phyloP scores from a whole-genome alignment of 805 yeast species.

The Hanseniaspora jakobsenii region DNA sequence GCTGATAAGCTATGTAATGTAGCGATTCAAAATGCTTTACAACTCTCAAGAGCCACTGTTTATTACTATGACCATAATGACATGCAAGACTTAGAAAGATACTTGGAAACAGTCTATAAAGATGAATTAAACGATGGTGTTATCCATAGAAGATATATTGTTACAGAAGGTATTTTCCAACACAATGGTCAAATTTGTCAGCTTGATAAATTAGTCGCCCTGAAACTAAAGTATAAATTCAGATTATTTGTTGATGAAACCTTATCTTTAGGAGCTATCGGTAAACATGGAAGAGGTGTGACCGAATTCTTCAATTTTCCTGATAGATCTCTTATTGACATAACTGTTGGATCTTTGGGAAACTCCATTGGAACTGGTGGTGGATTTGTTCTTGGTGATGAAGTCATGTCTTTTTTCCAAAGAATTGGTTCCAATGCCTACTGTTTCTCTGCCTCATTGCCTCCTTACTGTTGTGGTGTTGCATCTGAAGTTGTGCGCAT shows the following conservation, averaged over 20 bases:
- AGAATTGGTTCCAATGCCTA: slow-evolving; percentile 81
- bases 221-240: slow-evolving; percentile 72
- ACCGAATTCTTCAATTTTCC: slow-evolving; percentile 60
- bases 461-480: slow-evolving; percentile 74
- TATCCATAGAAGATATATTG: slow-evolving; percentile 75
- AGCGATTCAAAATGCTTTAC: slow-evolving; percentile 76
- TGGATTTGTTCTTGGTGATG: slow-evolving; percentile 82
- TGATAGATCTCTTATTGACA: slow-evolving; percentile 56
- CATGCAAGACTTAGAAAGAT: slow-evolving; percentile 63
- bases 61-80: slow-evolving; percentile 72
- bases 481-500: slow-evolving; percentile 43
- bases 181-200: slow-evolving; percentile 71
- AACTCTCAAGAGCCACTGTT: slow-evolving; percentile 74
- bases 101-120: slow-evolving; percentile 49
- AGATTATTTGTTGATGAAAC: slow-evolving; percentile 82
- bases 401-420: slow-evolving; percentile 80
- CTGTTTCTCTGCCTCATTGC: slow-evolving; percentile 87
- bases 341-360: slow-evolving; percentile 81
- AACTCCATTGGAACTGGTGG: slow-evolving; percentile 74
- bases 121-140: slow-evolving; percentile 49
- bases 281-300: slow-evolving; percentile 74
- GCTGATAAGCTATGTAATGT: slow-evolving; percentile 71
- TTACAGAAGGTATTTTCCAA: slow-evolving; percentile 82
- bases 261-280: slow-evolving; percentile 74
- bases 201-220: slow-evolving; percentile 52